Conservation (phyloP, 805 yeast genomes). For the Metschnikowia borealis region DNA sequence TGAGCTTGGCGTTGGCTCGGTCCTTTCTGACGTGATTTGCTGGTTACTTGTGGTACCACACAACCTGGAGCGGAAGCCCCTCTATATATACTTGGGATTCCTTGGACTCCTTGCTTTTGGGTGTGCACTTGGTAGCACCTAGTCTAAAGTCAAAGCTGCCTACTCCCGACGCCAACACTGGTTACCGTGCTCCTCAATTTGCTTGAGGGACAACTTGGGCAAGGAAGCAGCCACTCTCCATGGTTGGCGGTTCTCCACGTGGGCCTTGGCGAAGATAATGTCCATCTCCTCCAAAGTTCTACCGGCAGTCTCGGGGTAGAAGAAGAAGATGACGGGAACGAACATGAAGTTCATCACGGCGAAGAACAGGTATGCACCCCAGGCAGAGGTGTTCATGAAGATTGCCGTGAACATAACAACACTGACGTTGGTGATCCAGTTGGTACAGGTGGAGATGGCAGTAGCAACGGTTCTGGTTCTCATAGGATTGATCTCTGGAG, state of each 20-base stretch:
- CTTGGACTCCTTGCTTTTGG: too few species aligned
- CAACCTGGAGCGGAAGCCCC: too few species aligned
- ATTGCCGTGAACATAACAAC: slow-evolving; percentile 46
- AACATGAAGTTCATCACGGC: slow-evolving; percentile 36
- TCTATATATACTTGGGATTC: too few species aligned
- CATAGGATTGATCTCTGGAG: slow-evolving; percentile 45
- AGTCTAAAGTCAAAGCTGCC: too few species aligned
- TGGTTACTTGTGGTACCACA: too few species aligned
- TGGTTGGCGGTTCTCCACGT: slow-evolving; percentile 53
- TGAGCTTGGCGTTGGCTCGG: slow-evolving; percentile 18
- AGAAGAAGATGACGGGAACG: slow-evolving; percentile 55
- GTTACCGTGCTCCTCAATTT: slow-evolving; percentile 58
- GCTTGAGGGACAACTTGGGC: slow-evolving; percentile 54
- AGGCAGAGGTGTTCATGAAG: slow-evolving; percentile 34
- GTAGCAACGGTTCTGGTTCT: slow-evolving; percentile 45
- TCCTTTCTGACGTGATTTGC: slow-evolving; percentile 37
- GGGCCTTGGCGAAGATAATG: slow-evolving; percentile 61
- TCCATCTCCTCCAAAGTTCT: slow-evolving; percentile 45
- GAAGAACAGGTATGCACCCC: slow-evolving; percentile 43
- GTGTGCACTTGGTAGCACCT: too few species aligned
- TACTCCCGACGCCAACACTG: too few species aligned
- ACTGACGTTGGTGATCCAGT: slow-evolving; percentile 43
- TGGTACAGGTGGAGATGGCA: slow-evolving; percentile 43
- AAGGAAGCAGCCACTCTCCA: slow-evolving; percentile 60
- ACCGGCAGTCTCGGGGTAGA: slow-evolving; percentile 45